Evolutionary conservation across 768 basidiomycete genomes (phyloP), one percentile per base, ranked within the genome.

Genomic region (Termitomyces heimii): DNA sequence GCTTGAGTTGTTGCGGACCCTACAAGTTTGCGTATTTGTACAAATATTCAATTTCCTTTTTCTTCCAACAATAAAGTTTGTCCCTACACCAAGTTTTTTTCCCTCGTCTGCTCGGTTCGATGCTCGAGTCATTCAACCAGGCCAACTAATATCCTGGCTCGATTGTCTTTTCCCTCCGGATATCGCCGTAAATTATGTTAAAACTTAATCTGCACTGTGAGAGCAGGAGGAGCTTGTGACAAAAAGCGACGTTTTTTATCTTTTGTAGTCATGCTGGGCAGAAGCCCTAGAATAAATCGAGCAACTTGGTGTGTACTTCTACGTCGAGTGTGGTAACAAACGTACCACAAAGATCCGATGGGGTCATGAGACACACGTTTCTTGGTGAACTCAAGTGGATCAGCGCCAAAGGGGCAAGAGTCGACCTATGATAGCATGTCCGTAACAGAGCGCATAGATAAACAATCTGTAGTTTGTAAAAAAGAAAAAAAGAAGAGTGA

Each of bases 351-450:
- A n/a, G 34, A 45, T 60, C 61, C 57, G 45, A 56, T 24, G 12
- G 40, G 45, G 60, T 62, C 59, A 60, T 61, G 55, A 56, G 61
- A 49, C 56, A 53, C 55, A 57, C 40, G 51, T 53, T 50, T 56
- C 22, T 37, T 43, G 56, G 53, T 24, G 42, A 56, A 60, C 60
- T 62, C 47, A 47, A 57, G 37, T 45, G 29, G 13, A 43, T 40
- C 48, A 50, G 31, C 52, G 48, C 55, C 56, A 66, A 61, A 55
- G 61, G n/a, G n/a, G 48, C 47, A 60, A 45, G 54, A 60, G 54
- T 61, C 60, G 56, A 49, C 62, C 59, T 63, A 65, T 52, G 60
- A 66, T 63, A 65, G 60, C 61, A 64, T 46, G 29, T 63, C 59
- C 55, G 56, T 42, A 56, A 61, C 59, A 60, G 40, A 59, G 54